Evolutionary conservation across 129 eudicot genomes (phyloP), one percentile per base, ranked within the genome.

Genomic region (Helianthus tuberosus): DNA sequence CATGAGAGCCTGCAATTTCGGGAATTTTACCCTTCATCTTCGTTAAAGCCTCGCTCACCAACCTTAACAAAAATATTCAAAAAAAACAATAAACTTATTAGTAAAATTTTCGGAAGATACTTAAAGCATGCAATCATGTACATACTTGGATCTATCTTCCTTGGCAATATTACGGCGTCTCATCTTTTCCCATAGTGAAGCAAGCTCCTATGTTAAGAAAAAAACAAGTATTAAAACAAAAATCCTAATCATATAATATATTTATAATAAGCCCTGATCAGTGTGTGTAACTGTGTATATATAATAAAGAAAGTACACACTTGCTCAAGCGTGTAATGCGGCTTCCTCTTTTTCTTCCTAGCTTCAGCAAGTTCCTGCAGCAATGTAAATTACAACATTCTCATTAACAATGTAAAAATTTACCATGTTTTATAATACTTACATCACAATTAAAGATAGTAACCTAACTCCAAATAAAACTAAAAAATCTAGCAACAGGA

Each of bases 1-100:
- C 88, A 78, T 93, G 98, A 61, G 98, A 93, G 44, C 96, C 85
- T 29, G 98, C 98, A 77, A 93, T 93, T 86, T 93, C 98, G 65
- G 80, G 85, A 72, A 88, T 85, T 73, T 89, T 90, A 9, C 97
- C 96, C 77, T 84, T 87, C 97, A 93, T 90, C 84, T 90, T 93
- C 79, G 77, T 77, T 66, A 93, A 36, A 50, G 97, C 96, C 64
- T 94, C 96, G 61, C 82, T 83, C 73, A 94, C 82, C 77, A 85
- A 79, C 84, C 99, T 94, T 62, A 35, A 39, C 44, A 52, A 9
- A 57, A 41, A 27, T 25, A 61, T 11, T 14, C 27, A 43, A 8
- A 57, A 57, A 7, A 3, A 20, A n/a, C 5, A 14, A 63, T 3
- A 1, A 44, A n/a, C 9, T 1, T n/a, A 12, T 38, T 69, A 61